Base-by-base conservation (phyloP, 352 stramenopile genomes). In the Phytophthora tentaculata region DNA sequence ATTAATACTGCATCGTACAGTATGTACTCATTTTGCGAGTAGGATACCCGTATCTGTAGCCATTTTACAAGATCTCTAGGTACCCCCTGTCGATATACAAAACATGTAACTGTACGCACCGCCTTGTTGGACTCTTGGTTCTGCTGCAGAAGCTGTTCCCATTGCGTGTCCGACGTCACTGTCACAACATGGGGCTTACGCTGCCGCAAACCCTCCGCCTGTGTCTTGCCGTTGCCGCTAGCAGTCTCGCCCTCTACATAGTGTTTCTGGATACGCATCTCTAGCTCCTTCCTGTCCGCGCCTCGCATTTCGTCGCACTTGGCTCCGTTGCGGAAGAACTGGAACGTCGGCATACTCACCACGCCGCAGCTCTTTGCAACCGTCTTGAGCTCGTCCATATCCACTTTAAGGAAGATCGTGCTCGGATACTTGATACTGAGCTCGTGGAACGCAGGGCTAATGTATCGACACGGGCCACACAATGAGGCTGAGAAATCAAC, bases 261-360 rank as follows among this genome's bases (percentile, higher is more conserved):
- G 73, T 91, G 76, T 61, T 89, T 87, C 70, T 88, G 80, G 41
- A 96, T 80, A 19, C 67, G 70, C 32, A 64, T 44, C 61, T 94
- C 83, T 12, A 96, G 69, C 3, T 43, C 69, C 24, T 70, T 83
- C 51, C 80, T 83, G 66, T 97, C 82, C 9, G 93, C 93, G 10
- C 94, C 94, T 10, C 81, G 80, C 50, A 98, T 67, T 67, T 98
- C 89, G 57, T 97, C 89, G 28, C 94, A 89, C 74, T 95, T 97
- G 37, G 68, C 77, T 48, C 91, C 91, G 54, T 83, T 88, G 67
- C 96, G 95, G 73, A 90, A 98, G 68, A 98, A 95, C 62, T 98
- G 91, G 76, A 98, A 98, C n/a, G 96, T 98, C 10, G 96, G 96
- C 92, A 98, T 98, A 44, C 90, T 86, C 17, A 67, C 78, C 71